Evolutionary conservation across 2,329 filamentous ascomycete species (phyloP).

Genomic region (Cordyceps sp.): DNA sequence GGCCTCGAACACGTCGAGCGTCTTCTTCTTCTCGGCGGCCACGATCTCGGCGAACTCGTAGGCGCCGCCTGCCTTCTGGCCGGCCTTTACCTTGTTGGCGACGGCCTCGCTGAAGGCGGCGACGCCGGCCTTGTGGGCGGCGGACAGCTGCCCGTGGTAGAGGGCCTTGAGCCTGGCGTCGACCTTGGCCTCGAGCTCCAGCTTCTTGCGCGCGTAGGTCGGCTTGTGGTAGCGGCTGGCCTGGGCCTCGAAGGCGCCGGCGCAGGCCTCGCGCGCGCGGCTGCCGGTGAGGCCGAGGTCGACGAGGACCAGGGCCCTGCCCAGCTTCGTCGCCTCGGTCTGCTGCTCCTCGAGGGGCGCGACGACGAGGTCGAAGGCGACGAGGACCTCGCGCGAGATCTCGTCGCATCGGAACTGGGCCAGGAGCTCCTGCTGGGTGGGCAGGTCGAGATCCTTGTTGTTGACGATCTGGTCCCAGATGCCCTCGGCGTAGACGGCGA

Average conservation of each 20-base stretch:
- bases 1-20: conserved; percentile 56
- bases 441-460: conserved; percentile 94
- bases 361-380: conserved; percentile 70
- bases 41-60: conserved; percentile 98
- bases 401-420: conserved; percentile 97
- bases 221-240: conserved; percentile 94
- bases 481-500: conserved; percentile 80
- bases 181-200: conserved; percentile 73
- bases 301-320: conserved; percentile 54
- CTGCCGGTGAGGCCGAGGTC: conserved; percentile 63
- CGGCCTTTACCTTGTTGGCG: conserved; percentile 68
- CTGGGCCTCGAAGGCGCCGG: conserved; percentile 77
- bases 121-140: conserved; percentile 80
- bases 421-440: conserved; percentile 89
- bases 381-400: conserved; percentile 75
- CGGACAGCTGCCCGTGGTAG: conserved; percentile 74
- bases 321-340: conserved; percentile 54
- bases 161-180: conserved; percentile 78
- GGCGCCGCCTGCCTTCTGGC: conserved; percentile 75
- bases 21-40: conserved; percentile 59
- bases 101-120: conserved; percentile 76
- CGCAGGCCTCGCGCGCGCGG: conserved; percentile 50
- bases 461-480: conserved; percentile 98
- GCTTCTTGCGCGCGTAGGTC: conserved; percentile 73
- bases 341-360: conserved; percentile 75